A percentile compares a stretch with the other conserved stretches of the same genome.
phyloP scores from a whole-genome alignment of 2,329 filamentous ascomycete species.

The Aspergillus fumigatiaffinis region DNA sequence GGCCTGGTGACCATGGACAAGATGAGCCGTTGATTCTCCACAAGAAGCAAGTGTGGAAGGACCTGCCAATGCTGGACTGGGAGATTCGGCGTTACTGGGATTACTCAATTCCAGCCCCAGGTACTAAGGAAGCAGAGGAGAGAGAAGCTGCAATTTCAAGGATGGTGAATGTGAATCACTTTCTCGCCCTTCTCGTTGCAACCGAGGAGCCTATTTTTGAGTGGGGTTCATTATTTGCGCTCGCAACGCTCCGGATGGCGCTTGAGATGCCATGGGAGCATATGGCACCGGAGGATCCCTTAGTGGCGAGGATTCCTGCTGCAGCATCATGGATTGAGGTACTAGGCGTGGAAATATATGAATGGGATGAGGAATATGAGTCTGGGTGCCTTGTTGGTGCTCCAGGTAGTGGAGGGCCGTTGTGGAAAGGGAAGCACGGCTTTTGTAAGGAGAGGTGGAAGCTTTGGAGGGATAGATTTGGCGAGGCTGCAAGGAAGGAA shows the following conservation, averaged over 20 bases:
- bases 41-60: conserved; percentile 10
- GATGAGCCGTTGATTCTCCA: neutral
- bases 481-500: conserved; percentile 2
- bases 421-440: conserved; percentile 11
- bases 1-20: neutral
- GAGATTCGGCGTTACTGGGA: conserved; percentile 10
- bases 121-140: neutral
- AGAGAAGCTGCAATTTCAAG: neutral
- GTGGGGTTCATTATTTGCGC: conserved; percentile 7
- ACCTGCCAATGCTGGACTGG: conserved; percentile 11
- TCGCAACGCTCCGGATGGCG: conserved; percentile 4
- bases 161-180: conserved; percentile 3
- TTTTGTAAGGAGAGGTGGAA: conserved; percentile 10
- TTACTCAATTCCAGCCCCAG: neutral
- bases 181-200: conserved; percentile 7
- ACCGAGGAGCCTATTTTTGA: conserved; percentile 9
- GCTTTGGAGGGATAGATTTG: conserved; percentile 11
- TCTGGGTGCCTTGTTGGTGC: neutral
- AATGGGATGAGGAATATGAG: conserved; percentile 9
- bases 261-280: conserved; percentile 5
- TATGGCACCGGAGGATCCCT: neutral
- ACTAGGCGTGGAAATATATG: conserved; percentile 9
- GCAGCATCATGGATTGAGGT: conserved; percentile 12
- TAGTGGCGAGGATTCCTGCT: conserved; percentile 7
- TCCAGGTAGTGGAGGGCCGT: conserved; percentile 6